Evolutionary conservation across 1,284 basidiomycete genomes (phyloP), one percentile per base, ranked within the genome.

Genomic region (Termitomyces sp.): DNA sequence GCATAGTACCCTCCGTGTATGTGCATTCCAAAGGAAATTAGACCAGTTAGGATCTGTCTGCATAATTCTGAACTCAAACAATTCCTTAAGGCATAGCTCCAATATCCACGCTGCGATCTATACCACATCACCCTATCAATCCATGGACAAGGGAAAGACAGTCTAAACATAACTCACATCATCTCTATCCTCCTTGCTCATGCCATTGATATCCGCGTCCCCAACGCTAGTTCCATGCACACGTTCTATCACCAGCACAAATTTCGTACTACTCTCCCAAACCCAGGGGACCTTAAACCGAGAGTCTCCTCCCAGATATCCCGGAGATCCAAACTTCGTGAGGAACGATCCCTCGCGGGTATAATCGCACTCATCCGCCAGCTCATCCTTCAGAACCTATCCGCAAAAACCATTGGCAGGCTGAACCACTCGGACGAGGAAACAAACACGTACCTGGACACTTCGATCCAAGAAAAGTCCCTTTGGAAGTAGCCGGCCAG

Each of bases 21-120:
- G 55, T 3, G 76, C 66, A 70, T 95, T 90, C 84, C 89, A 98
- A 28, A 99, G 74, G 73, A 99, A 99, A 70, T 98, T 99, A 21
- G 91, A 92, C 91, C 92, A 98, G 67, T 99, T 99, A 1, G 97
- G 96, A 70, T 99, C 96, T 0, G 96, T 99, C 71, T 99, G 97
- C 97, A 99, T 98, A 45, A 90, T 75, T 24, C 91, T 78, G 74
- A 95, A 97, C 56, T 86, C 78, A 71, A 98, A 97, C 12, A 98
- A 81, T 68, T 99, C 96, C 55, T 82, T 84, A 40, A 99, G 75
- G 65, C 94, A 97, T 2, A 99, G 80, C 50, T 92, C 87, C 49
- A 98, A 78, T 51, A 98, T 82, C 50, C 85, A 79, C 2, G 80
- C 74, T 1, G 94, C 92, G 64, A 99, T 96, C 91, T 96, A 65